Percentiles rank a stretch among this genome's conserved stretches.
Evolutionary conservation across 129 eudicot genomes (phyloP).

Genomic region (Daucus carota): DNA sequence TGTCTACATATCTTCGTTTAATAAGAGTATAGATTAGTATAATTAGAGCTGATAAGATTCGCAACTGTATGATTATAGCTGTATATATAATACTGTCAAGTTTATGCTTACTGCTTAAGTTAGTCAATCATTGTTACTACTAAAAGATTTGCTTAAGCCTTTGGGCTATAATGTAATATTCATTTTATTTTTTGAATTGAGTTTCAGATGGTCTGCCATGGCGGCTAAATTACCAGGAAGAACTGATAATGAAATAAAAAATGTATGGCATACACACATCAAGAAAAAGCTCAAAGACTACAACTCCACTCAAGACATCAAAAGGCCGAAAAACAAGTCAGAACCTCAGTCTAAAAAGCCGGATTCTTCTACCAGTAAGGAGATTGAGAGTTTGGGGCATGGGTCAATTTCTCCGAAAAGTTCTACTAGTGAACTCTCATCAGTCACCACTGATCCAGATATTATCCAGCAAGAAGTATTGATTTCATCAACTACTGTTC

Average conservation of each 20-base stretch:
- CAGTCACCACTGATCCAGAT: neutral
- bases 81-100: too few species aligned
- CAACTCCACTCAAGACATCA: constrained; percentile 14
- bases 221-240: constrained; percentile 69
- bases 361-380: neutral
- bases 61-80: neutral
- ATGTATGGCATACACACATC: constrained; percentile 72
- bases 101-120: too few species aligned
- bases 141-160: too few species aligned
- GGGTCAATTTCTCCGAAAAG: constrained; percentile 19
- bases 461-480: neutral
- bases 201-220: constrained; percentile 63
- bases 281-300: constrained; percentile 52
- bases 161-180: neutral
- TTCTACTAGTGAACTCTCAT: constrained; percentile 52
- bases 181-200: neutral
- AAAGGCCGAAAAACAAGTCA: neutral
- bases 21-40: neutral
- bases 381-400: neutral
- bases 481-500: neutral
- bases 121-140: too few species aligned
- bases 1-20: too few species aligned
- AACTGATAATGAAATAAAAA: constrained; percentile 77
- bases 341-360: neutral
- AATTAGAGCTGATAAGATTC: neutral